Evolutionary conservation across 768 basidiomycete species (phyloP).

Genomic region (Tylopilus cervinicoccineus): DNA sequence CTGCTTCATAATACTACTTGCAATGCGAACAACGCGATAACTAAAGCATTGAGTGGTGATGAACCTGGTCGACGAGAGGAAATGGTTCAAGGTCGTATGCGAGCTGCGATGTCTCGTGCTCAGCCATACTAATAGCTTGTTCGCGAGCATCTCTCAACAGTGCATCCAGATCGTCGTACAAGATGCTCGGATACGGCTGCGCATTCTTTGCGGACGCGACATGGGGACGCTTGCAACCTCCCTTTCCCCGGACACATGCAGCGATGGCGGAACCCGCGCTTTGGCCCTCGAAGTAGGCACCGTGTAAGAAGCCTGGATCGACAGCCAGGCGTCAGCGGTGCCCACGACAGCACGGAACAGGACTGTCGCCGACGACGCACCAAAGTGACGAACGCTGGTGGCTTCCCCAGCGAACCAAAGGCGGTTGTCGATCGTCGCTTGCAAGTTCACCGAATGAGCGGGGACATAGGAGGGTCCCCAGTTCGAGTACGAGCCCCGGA

Average conservation of each 20-base stretch:
- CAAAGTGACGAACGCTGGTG: constrained; percentile 54
- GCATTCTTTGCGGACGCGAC: constrained; percentile 29
- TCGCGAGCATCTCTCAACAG: no score
- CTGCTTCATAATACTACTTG: no score
- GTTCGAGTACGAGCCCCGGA: constrained; percentile 52
- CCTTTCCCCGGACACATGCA: constrained; percentile 36
- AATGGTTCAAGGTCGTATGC: no score
- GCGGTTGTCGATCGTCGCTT: constrained; percentile 46
- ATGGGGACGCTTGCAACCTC: constrained; percentile 26
- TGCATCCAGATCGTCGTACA: constrained; percentile 19
- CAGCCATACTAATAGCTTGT: no score
- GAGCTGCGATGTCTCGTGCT: no score
- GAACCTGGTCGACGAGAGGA: no score
- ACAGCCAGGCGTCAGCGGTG: neutral
- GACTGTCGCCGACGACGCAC: constrained; percentile 31
- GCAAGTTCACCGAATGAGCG: constrained; percentile 51
- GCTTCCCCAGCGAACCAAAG: constrained; percentile 67
- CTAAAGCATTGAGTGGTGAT: no score
- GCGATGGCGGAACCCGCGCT: constrained; percentile 38
- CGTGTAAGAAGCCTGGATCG: constrained; percentile 49
- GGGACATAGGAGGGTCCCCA: constrained; percentile 62
- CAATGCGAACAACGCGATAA: no score
- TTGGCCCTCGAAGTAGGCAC: constrained; percentile 54
- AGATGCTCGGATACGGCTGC: constrained; percentile 27
- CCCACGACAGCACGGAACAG: neutral